Evolutionary conservation across 169 alveolate genomes (phyloP), one percentile per base, ranked within the genome.

Genomic region (Nephromyces sp.): DNA sequence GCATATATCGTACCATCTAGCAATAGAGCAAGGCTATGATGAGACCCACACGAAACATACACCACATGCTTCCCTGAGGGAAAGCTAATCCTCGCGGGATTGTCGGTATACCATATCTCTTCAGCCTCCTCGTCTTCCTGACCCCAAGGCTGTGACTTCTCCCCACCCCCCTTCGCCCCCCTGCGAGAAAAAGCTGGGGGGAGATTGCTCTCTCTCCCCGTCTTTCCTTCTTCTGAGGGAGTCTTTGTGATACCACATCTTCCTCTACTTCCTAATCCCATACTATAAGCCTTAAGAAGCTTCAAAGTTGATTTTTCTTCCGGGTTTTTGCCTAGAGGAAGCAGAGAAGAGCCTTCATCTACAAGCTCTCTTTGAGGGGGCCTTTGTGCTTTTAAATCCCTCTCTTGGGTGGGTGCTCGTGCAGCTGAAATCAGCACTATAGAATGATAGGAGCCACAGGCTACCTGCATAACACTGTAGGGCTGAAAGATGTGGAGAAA

Each of bases 91-190:
- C 87, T 78, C 1, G 79, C 76, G 2, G 93, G 93, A 1, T 69
- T 28, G 0, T 89, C 85, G 21, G 93, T 82, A 63, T 84, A 88
- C 93, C 93, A 88, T 25, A 87, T 76, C 3, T 65, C 77, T 66
- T 86, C 84, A 21, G 68, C 81, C 6, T 34, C 61, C 32, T 22
- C 67, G 2, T 32, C 34, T 3, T 70, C 66, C 51, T 57, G 66
- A 4, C 51, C 66, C 3, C 43, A 29, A 3, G 4, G 24, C 6
- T 2, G 22, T 21, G 15, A 29, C 6, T 3, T 57, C 61, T 22
- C 27, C 33, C 30, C 72, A 3, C 72, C 72, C 67, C 52, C 28
- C 72, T 4, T 66, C 72, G 8, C 22, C 68, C 68, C 5, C 72
- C 71, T 5, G 57, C 67, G 8, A 22, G 65, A 21, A 25, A 22